These are phyloP conservation scores for Pythium volutum DNA, from an alignment of 352 stramenopile species.

Conservation along the genomic window DNA sequence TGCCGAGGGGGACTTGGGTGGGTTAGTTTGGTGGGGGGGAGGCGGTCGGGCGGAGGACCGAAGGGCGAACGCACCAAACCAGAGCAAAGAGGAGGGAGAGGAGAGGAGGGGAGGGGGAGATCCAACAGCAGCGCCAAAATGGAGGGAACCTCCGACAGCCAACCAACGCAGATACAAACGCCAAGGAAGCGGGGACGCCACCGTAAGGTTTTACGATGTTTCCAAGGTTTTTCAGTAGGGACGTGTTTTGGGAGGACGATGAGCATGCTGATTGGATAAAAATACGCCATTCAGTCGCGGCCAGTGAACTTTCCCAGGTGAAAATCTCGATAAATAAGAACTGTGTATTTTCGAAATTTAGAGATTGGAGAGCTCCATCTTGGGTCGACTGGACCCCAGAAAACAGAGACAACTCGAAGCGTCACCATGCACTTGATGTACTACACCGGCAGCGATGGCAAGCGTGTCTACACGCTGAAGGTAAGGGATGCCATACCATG, in stretches of 20 bases:
- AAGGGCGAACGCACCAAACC: conserved; percentile 9
- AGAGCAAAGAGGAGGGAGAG: conserved; percentile 2
- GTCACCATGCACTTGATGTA: conserved; percentile 99
- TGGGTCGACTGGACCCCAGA: conserved; percentile 1
- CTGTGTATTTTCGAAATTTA: neutral
- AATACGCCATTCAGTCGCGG: conserved; percentile 4
- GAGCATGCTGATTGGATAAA: conserved; percentile 5
- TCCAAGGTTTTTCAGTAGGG: conserved; percentile 6
- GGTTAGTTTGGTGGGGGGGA: conserved; percentile 18
- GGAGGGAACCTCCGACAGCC: conserved; percentile 29
- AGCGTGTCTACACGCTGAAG: conserved; percentile 99
- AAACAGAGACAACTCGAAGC: neutral
- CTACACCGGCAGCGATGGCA: conserved; percentile 94
- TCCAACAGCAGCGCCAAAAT: conserved; percentile 23
- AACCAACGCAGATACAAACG: conserved; percentile 23
- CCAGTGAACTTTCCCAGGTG: conserved; percentile 18
- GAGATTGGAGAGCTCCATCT: neutral
- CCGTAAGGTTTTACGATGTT: neutral
- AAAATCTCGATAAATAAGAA: conserved; percentile 12
- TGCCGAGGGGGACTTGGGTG: conserved; percentile 13
- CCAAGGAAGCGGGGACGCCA: neutral
- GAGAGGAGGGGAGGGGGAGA: conserved; percentile 14
- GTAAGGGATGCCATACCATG: conserved; percentile 32
- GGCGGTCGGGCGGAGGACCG: conserved; percentile 16
- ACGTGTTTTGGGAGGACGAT: conserved; percentile 10